phyloP scores from a whole-genome alignment of 805 yeast genomes.

The Candida rishiriensis region DNA sequence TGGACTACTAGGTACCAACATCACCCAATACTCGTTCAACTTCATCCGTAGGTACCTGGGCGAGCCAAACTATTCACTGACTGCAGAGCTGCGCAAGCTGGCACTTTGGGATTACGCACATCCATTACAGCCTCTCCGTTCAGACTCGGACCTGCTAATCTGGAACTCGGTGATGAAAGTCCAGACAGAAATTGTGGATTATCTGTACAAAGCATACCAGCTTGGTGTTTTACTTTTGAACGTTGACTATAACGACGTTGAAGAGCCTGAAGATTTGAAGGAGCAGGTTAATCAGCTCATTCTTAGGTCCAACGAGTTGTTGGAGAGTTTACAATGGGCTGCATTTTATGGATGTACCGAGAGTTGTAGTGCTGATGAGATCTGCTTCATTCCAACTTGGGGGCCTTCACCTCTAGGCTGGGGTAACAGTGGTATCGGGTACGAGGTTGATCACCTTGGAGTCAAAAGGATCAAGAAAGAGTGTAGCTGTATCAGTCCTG shows the following conservation, averaged over 20 bases:
- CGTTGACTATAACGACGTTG: constrained; percentile 4
- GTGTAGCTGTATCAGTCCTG: constrained; percentile 15
- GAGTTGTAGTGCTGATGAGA: constrained; percentile 41
- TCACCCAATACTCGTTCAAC: constrained; percentile 39
- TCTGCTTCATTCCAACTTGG: constrained; percentile 59
- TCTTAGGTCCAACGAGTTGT: constrained; percentile 12
- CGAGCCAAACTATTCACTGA: constrained; percentile 11
- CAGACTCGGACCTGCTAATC: constrained; percentile 43
- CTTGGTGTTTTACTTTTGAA: constrained; percentile 26
- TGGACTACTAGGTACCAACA: constrained; percentile 24
- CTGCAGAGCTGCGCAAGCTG: constrained; percentile 18
- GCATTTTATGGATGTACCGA: constrained; percentile 37
- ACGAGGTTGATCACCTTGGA: constrained; percentile 21
- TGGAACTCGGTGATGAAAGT: constrained; percentile 44
- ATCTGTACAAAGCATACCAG: constrained; percentile 34
- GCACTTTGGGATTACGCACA: constrained; percentile 46
- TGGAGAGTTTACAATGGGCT: constrained; percentile 38
- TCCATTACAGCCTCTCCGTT: constrained; percentile 34
- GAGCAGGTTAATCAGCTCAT: too few relatives aligned
- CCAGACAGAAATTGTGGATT: constrained; percentile 32
- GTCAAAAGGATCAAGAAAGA: constrained; percentile 22
- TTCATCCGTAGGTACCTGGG: constrained; percentile 42
- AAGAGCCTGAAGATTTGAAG: constrained; percentile 6
- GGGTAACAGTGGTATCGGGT: constrained; percentile 26
- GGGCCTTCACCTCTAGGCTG: constrained; percentile 52